Base-by-base conservation (phyloP, 2,329 filamentous ascomycete genomes). In the Claviceps humidiphila region DNA sequence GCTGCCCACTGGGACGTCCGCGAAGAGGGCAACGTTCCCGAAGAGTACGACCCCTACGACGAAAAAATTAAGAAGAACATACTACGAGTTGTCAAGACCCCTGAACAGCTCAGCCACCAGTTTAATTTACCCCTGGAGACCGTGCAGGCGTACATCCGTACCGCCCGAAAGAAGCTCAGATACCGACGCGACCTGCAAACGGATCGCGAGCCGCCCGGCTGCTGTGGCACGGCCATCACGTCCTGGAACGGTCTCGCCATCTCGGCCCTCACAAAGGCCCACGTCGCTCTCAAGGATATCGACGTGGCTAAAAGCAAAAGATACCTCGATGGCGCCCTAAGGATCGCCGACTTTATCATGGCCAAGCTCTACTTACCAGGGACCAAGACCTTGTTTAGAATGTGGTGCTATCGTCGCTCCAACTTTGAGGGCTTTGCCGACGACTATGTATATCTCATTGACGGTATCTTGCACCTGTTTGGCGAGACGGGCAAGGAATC, bases 31-130 rank as follows among this genome's bases (percentile, higher is more conserved):
- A 97, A 98, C 61, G 84, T 98, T 1, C 79, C 83, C 38, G 81
- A 84, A 3, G 80, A 84, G 52, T 82, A 91, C 59, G 93, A 98
- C 63, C 84, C 87, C 0, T 87, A 95, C 60, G 91, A 97, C 63
- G 91, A 97, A 62, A 91, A 97, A 55, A 84, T 95, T 62, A 89
- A 91, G 60, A 89, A 95, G 64, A 98, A 97, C 62, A 89, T 95
- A 5, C 70, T 96, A 2, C 81, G 82, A 40, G 76, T 95, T 26
- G 78, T 78, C 39, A 81, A 78, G 55, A 85, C 83, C 0, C 75
- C 82, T 0, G 74, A 77, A 20, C 80, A 85, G 47, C 73, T 98
- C 7, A 84, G 85, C 14, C 79, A 80, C 52, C 84, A 93, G 58
- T 86, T 95, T 59, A 83, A 81, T 1, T 73, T 91, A 14, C 76